A percentile compares a stretch with the other conserved stretches of the same genome.
Evolutionary conservation across 2,329 filamentous ascomycete genomes (phyloP).

Genomic region (Sporothrix humicola): DNA sequence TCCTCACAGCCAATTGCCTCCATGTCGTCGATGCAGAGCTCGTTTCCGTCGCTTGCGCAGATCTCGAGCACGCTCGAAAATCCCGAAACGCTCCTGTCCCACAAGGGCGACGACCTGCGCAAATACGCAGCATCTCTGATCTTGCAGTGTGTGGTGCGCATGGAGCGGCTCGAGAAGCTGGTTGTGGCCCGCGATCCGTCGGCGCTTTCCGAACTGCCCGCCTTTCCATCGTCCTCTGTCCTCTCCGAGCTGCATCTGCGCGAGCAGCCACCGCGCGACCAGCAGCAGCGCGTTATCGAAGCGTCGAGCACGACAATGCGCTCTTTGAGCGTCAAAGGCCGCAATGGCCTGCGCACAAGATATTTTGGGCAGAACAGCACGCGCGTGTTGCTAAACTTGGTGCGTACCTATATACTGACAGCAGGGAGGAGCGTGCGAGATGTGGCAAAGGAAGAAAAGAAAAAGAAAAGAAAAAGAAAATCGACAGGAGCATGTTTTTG

Average conservation of each 20-base stretch:
- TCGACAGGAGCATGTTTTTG: not conserved
- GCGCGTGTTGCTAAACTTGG: slow-evolving; percentile 60
- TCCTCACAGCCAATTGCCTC: not conserved
- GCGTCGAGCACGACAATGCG: slow-evolving; percentile 52
- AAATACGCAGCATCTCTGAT: slow-evolving; percentile 42
- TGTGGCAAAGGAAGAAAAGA: too few relatives aligned
- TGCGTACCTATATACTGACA: slow-evolving; percentile 43
- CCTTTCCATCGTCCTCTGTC: slow-evolving; percentile 37
- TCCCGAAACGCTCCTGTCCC: slow-evolving; percentile 33
- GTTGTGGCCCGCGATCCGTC: slow-evolving; percentile 49
- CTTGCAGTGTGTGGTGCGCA: slow-evolving; percentile 56
- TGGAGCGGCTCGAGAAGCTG: slow-evolving; percentile 61
- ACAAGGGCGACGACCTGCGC: slow-evolving; percentile 42
- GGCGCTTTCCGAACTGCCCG: slow-evolving; percentile 32
- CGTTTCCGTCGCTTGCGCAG: slow-evolving; percentile 21
- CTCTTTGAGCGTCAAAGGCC: slow-evolving; percentile 57
- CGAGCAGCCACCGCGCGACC: slow-evolving; percentile 32
- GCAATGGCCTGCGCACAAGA: slow-evolving; percentile 53
- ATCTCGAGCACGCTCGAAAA: slow-evolving; percentile 30
- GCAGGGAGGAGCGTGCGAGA: too few relatives aligned
- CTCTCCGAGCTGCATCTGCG: slow-evolving; percentile 39
- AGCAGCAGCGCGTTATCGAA: slow-evolving; percentile 32
- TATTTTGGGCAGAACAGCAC: slow-evolving; percentile 61
- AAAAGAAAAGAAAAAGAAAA: not conserved
- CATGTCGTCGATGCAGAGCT: not conserved